Evolutionary conservation across 768 basidiomycete species (phyloP).

Genomic region (Leccinum variicolor): DNA sequence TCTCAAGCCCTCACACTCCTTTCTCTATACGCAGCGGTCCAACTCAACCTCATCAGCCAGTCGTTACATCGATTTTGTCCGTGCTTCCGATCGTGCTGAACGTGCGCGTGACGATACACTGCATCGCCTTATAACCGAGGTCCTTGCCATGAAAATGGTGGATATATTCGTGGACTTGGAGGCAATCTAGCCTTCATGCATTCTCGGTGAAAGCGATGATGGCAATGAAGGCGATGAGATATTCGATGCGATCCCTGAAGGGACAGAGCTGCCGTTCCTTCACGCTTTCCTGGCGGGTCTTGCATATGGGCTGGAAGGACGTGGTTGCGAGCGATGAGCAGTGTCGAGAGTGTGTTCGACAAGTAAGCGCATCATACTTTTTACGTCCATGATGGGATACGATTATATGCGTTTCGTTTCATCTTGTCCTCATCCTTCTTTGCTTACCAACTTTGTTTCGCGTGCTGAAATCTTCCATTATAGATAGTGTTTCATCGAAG

Average conservation of each 20-base stretch:
- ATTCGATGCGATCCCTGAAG: slow-evolving; percentile 47
- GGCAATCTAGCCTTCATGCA: slow-evolving; percentile 20
- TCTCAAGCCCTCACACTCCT: slow-evolving; percentile 71
- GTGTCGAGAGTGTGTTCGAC: slow-evolving; percentile 81
- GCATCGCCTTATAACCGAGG: slow-evolving; percentile 25
- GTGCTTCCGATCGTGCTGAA: slow-evolving; percentile 60
- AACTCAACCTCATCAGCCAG: slow-evolving; percentile 69
- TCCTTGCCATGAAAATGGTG: slow-evolving; percentile 24
- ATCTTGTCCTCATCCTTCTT: neutral
- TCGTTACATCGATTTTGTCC: slow-evolving; percentile 72
- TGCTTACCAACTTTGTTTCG: neutral
- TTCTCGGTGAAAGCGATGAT: slow-evolving; percentile 23
- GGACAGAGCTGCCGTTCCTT: slow-evolving; percentile 77
- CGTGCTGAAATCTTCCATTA: slow-evolving; percentile 11
- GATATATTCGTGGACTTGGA: slow-evolving; percentile 25
- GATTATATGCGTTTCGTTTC: neutral
- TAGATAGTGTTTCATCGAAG: slow-evolving; percentile 76
- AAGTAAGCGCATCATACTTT: slow-evolving; percentile 48
- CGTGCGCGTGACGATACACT: slow-evolving; percentile 38
- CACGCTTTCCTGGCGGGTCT: slow-evolving; percentile 85
- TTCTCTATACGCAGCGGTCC: slow-evolving; percentile 77
- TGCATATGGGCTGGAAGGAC: slow-evolving; percentile 86
- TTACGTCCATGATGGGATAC: neutral
- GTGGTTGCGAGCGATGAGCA: slow-evolving; percentile 70
- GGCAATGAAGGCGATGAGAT: slow-evolving; percentile 30